These are phyloP conservation scores for Pisolithus tinctorius DNA, from an alignment of 768 basidiomycete genomes.

Conservation along the genomic window DNA sequence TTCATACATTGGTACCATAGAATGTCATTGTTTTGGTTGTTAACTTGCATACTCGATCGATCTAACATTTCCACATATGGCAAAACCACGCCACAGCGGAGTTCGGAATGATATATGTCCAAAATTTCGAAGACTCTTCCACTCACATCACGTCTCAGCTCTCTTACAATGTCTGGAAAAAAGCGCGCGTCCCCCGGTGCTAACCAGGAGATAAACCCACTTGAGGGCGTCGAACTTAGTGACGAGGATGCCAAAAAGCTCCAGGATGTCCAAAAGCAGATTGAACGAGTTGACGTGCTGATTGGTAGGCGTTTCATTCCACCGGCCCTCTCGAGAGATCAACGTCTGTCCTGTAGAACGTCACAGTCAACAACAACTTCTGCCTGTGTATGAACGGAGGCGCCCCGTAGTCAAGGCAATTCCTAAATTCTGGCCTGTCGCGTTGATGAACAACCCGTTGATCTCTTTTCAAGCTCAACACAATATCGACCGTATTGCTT, in stretches of 20 bases:
- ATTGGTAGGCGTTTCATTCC: conserved; percentile 47
- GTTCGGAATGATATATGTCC: conserved; percentile 19
- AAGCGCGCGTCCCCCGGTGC: conserved; percentile 81
- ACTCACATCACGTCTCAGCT: not conserved
- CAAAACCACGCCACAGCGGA: conserved; percentile 18
- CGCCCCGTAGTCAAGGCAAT: conserved; percentile 61
- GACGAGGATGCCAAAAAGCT: conserved; percentile 71
- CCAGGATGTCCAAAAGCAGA: conserved; percentile 56
- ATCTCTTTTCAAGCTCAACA: conserved; percentile 65
- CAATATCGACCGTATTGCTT: conserved; percentile 69
- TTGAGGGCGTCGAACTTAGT: conserved; percentile 59
- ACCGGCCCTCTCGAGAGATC: not conserved
- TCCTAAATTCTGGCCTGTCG: conserved; percentile 80
- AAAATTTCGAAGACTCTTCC: conserved; percentile 13
- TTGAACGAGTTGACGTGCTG: conserved; percentile 63
- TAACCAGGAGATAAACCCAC: conserved; percentile 64
- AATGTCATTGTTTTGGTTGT: not conserved
- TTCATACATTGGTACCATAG: not conserved
- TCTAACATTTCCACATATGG: not conserved
- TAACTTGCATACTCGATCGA: too few relatives aligned
- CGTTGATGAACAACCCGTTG: conserved; percentile 65
- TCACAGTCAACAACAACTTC: conserved; percentile 48
- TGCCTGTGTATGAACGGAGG: conserved; percentile 63
- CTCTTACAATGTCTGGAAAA: conserved; percentile 34
- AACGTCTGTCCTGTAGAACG: conserved; percentile 43